Base-by-base conservation (phyloP, 1,139 yeast genomes). In the Suhomyces guaymorum region DNA sequence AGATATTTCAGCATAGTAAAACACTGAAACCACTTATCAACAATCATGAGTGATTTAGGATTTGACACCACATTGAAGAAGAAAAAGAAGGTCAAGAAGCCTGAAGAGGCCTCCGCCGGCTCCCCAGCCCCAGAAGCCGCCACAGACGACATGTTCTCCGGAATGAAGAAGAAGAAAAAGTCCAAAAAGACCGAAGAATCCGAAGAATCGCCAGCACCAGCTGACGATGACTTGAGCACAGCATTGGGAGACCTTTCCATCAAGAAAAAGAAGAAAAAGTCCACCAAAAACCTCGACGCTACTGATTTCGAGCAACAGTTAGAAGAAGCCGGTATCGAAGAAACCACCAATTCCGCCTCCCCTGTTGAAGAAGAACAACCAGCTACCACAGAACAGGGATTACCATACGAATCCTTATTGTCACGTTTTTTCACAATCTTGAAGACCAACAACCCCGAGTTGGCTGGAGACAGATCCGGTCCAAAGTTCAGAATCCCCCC, bases 401-500 rank as follows among this genome's bases (percentile, higher is more conserved):
- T 88, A 49, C 80, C 94, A 43, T 92, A 90, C 65, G 81, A 81
- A 43, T 78, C 75, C 33, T 77, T 92, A 47, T 75, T 92, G 52
- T 75, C 83, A 38, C 79, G 97, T 60, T 90, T 94, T 60, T 92
- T 89, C 70, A 67, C 72, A 38, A 82, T 90, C 46, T 77, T 94
- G 55, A 88, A 87, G 55, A 83, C 86, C 49, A 90, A 92, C 69
- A 94, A 92, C 69, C 99, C 99, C 41, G 98, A 92, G 62, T 78
- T 94, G 56, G 98, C 97, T 32, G 97, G 97, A 52, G 97, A 92
- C 60, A 82, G 95, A 66, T 75, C 89, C 28, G 95, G 96, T 32
- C 80, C 89, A 38, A 90, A 90, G 66, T 85, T 90, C 71, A 86
- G 94, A 75, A 90, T 92, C 54, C 98, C 98, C 37, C 98, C 97